Evolutionary conservation across 805 yeast genomes (phyloP).

Genomic region (Cyberlindnera misumaiensis): DNA sequence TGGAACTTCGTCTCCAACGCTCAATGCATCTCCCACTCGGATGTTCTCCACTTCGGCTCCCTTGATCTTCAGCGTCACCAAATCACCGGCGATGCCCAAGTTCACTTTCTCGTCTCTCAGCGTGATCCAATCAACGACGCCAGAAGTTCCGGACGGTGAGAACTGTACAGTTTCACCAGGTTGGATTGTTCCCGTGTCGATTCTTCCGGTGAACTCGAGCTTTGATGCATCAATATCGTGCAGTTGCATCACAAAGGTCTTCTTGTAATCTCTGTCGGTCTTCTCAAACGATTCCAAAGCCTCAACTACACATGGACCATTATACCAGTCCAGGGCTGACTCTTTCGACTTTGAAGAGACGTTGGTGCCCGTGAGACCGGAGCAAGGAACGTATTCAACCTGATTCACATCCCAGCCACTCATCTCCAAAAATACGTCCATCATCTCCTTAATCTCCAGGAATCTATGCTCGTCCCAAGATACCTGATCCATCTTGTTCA

Average conservation of each 20-base stretch:
- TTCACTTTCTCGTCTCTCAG: slow-evolving; percentile 79
- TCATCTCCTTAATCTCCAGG: slow-evolving; percentile 71
- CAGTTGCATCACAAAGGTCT: slow-evolving; percentile 85
- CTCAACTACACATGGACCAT: slow-evolving; percentile 70
- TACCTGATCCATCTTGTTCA: slow-evolving; percentile 93
- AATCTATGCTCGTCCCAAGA: slow-evolving; percentile 80
- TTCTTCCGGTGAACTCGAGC: slow-evolving; percentile 91
- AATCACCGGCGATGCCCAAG: slow-evolving; percentile 88
- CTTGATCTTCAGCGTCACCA: slow-evolving; percentile 87
- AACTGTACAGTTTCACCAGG: slow-evolving; percentile 86
- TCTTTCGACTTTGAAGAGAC: slow-evolving; percentile 76
- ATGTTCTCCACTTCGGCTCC: slow-evolving; percentile 83
- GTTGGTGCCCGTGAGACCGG: slow-evolving; percentile 92
- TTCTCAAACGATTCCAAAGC: slow-evolving; percentile 81
- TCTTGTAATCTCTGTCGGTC: slow-evolving; percentile 75
- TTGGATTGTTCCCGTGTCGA: slow-evolving; percentile 88
- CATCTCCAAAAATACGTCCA: slow-evolving; percentile 75
- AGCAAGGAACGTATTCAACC: slow-evolving; percentile 83
- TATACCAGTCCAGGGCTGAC: slow-evolving; percentile 28
- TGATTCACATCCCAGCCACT: slow-evolving; percentile 80
- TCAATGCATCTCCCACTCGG: slow-evolving; percentile 89
- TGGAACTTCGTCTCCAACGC: slow-evolving; percentile 89
- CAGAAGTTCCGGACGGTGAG: slow-evolving; percentile 88
- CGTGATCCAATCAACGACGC: slow-evolving; percentile 85
- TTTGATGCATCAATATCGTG: slow-evolving; percentile 81